Percentiles rank a stretch among this genome's conserved stretches.
phyloP scores from a whole-genome alignment of 345 rosid genomes.

The Arabis hirsuta region DNA sequence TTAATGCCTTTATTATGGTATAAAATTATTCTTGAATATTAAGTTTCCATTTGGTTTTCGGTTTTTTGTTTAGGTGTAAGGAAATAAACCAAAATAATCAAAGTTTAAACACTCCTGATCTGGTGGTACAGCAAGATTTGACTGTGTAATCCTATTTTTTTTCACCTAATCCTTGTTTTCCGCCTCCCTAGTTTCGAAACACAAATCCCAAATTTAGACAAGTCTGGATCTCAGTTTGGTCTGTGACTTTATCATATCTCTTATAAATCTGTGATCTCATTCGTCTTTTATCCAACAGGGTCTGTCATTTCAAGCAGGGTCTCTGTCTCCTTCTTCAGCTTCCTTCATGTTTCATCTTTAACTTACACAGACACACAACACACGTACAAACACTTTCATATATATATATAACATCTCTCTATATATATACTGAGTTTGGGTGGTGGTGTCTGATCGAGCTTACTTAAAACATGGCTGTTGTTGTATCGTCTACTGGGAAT shows the following conservation, averaged over 20 bases:
- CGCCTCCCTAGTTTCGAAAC: not conserved
- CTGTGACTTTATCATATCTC: conserved; percentile 12
- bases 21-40: no score
- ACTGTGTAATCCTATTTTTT: conserved; percentile 17
- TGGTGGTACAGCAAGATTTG: conserved; percentile 24
- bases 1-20: no score
- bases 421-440: conserved; percentile 24
- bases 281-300: conserved; percentile 32
- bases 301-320: conserved; percentile 33
- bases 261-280: conserved; percentile 23
- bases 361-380: conserved; percentile 24
- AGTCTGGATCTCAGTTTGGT: conserved; percentile 34
- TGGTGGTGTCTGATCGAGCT: conserved; percentile 35
- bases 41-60: not conserved
- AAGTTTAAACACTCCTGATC: conserved; percentile 6
- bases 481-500: conserved; percentile 27
- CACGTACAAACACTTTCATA: not conserved
- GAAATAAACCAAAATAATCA: not conserved
- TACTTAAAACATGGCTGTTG: conserved; percentile 45
- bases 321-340: conserved; percentile 33
- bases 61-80: not conserved
- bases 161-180: no score
- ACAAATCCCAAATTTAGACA: conserved; percentile 37
- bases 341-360: conserved; percentile 30
- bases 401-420: not conserved